phyloP scores from a whole-genome alignment of 805 yeast species.

The Monosporozyma yasuniensis region DNA sequence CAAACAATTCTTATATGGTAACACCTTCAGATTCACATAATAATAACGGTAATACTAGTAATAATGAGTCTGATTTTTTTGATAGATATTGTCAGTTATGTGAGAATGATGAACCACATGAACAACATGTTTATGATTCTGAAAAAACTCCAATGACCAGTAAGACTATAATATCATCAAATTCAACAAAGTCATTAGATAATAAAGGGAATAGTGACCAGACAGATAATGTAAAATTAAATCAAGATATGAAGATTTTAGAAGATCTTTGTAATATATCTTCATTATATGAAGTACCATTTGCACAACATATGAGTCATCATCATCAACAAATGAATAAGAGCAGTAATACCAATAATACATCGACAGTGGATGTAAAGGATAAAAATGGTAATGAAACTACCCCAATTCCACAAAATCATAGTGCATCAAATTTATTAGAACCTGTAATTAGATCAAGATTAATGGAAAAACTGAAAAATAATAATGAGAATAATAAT shows the following conservation, averaged over 20 bases:
- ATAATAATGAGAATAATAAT: not conserved
- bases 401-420: not conserved
- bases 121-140: slow-evolving; percentile 1
- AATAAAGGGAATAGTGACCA: not conserved
- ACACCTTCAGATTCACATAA: not conserved
- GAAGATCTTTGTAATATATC: slow-evolving; percentile 29
- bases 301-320: slow-evolving; percentile 27
- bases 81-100: slow-evolving; percentile 30
- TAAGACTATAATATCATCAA: not conserved
- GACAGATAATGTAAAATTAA: slow-evolving; percentile 11
- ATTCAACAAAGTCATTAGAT: not conserved
- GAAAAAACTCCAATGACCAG: not conserved
- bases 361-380: slow-evolving; percentile 1
- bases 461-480: not conserved
- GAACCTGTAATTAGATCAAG: slow-evolving; percentile 7
- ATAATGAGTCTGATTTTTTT: slow-evolving; percentile 20
- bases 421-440: slow-evolving; percentile 7
- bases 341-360: slow-evolving; percentile 2
- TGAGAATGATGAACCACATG: slow-evolving; percentile 11
- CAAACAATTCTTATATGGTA: not conserved
- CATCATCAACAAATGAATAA: slow-evolving; percentile 9
- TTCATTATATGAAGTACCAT: slow-evolving; percentile 28
- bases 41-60: not conserved
- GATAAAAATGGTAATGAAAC: not conserved
- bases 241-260: slow-evolving; percentile 25